A percentile compares a stretch with the other conserved stretches of the same genome.
phyloP scores from a whole-genome alignment of 805 yeast genomes.

The Candida cerambycidarum region DNA sequence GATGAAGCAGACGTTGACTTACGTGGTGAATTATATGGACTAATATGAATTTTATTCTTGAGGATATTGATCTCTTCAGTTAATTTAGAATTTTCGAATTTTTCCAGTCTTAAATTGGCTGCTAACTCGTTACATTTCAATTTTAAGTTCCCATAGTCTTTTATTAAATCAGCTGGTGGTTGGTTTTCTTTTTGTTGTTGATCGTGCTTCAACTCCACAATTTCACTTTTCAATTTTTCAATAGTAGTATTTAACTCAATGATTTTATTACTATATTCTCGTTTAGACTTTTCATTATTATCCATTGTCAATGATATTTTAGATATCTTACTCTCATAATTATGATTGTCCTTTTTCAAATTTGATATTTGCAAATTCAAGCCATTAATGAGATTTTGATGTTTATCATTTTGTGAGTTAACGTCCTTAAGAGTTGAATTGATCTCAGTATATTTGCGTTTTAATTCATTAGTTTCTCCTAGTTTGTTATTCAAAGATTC shows the following conservation, averaged over 20 bases:
- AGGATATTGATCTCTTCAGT: conserved; percentile 58
- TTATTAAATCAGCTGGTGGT: conserved; percentile 32
- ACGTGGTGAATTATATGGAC: conserved; percentile 27
- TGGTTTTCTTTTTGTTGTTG: conserved; percentile 37
- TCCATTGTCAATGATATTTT: conserved; percentile 25
- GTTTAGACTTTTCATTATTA: conserved; percentile 20
- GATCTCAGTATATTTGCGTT: conserved; percentile 6
- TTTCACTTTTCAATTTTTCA: conserved; percentile 19
- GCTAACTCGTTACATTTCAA: conserved; percentile 53
- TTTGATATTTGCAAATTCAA: conserved; percentile 9
- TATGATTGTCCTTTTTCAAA: conserved; percentile 8
- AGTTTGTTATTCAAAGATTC: background rate
- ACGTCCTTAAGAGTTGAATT: conserved; percentile 6
- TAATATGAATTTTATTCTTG: conserved; percentile 46
- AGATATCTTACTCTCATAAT: conserved; percentile 10
- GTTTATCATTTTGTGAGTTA: conserved; percentile 5
- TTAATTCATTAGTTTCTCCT: background rate
- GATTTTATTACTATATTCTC: conserved; percentile 29
- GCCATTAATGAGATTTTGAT: conserved; percentile 8
- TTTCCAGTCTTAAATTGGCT: conserved; percentile 49
- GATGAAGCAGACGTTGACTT: conserved; percentile 15
- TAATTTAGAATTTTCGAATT: conserved; percentile 44
- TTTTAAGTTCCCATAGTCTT: conserved; percentile 49
- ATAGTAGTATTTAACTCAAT: conserved; percentile 24
- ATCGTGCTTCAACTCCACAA: conserved; percentile 15